Evolutionary conservation across 495 filamentous ascomycete genomes (phyloP).

Genomic region (Aspergillus mulundensis): DNA sequence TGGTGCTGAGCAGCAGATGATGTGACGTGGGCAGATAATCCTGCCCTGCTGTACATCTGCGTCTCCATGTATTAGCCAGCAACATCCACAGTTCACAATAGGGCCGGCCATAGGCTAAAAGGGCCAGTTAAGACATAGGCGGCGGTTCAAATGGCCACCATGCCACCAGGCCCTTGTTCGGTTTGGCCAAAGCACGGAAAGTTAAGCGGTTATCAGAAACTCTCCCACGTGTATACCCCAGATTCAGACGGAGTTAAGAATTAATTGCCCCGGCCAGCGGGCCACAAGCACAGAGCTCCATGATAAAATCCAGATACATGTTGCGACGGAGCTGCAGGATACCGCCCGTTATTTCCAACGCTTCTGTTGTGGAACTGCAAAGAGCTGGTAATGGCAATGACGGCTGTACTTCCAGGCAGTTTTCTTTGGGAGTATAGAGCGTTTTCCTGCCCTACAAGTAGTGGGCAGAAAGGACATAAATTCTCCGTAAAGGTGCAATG

Average conservation of each 20-base stretch:
- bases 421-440: background rate
- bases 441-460: background rate
- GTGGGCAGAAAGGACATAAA: background rate
- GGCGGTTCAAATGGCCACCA: background rate
- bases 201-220: background rate
- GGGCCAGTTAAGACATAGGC: constrained; percentile 14
- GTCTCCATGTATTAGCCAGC: constrained; percentile 14
- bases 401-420: constrained; percentile 2
- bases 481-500: constrained; percentile 1
- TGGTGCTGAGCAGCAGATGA: constrained; percentile 6
- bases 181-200: background rate
- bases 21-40: background rate
- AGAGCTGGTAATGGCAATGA: constrained; percentile 10
- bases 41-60: constrained; percentile 7
- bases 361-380: constrained; percentile 36
- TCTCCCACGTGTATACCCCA: constrained; percentile 24
- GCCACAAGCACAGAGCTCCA: background rate
- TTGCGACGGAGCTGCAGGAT: constrained; percentile 30
- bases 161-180: constrained; percentile 6
- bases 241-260: constrained; percentile 2
- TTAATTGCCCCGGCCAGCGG: background rate
- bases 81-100: constrained; percentile 16
- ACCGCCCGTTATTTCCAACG: constrained; percentile 36
- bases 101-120: constrained; percentile 19
- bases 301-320: background rate